Percentiles rank a stretch among this genome's conserved stretches.
phyloP scores from a whole-genome alignment of 2,329 filamentous ascomycete species.

The Fusarium proliferatum region DNA sequence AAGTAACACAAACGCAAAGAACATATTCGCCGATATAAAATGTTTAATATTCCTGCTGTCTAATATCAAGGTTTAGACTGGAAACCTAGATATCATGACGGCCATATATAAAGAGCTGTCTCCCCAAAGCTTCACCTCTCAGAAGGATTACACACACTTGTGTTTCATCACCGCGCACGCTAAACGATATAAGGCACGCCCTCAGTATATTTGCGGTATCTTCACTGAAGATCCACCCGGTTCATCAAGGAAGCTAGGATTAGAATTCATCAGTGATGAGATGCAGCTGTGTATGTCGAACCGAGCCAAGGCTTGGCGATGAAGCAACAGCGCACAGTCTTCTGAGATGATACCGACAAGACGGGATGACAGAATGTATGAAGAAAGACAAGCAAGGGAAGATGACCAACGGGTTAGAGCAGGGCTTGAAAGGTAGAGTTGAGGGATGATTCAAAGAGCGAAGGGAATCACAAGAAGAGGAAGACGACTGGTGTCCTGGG shows the following conservation, averaged over 20 bases:
- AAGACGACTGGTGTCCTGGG: no score
- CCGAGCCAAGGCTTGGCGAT: background rate
- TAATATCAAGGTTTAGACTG: background rate
- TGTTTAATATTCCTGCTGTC: background rate
- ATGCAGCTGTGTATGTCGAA: background rate
- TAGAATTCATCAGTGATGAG: background rate
- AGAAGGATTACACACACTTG: background rate
- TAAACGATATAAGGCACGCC: fast-evolving
- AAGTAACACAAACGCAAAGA: background rate
- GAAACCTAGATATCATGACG: background rate
- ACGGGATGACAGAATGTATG: background rate
- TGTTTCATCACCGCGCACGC: background rate
- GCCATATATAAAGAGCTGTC: background rate
- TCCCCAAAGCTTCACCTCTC: background rate
- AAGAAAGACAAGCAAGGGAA: background rate
- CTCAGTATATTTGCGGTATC: background rate
- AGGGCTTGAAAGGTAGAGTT: background rate
- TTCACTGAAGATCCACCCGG: background rate
- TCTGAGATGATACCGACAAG: conserved; percentile 3
- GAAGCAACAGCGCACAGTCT: conserved; percentile 1
- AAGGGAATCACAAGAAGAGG: background rate
- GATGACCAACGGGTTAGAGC: background rate
- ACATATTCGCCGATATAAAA: background rate
- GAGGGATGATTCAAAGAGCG: background rate
- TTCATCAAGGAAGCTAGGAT: no score